Conservation (phyloP, 2,329 filamentous ascomycete genomes). For the Aspergillus glaucus region DNA sequence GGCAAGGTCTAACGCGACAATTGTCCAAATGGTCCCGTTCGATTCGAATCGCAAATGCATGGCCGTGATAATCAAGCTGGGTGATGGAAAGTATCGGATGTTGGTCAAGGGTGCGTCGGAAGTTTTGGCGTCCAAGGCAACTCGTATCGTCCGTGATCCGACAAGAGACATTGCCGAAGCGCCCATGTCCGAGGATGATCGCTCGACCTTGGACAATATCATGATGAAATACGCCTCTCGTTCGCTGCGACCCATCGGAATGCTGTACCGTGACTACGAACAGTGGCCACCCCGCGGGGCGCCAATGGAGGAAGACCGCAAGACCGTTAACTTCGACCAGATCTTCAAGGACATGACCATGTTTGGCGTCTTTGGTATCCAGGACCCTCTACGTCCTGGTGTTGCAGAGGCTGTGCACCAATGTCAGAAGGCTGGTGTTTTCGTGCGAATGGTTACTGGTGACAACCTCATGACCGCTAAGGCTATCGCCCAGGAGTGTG, state of each 20-base stretch:
- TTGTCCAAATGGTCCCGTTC: constrained; percentile 52
- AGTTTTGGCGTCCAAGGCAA: constrained; percentile 42
- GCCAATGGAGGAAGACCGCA: constrained; percentile 53
- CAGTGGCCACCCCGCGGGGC: constrained; percentile 70
- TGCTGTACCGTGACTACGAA: constrained; percentile 77
- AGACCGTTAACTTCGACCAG: constrained; percentile 59
- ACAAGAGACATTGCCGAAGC: constrained; percentile 50
- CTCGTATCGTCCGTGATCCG: constrained; percentile 53
- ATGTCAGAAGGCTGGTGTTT: constrained; percentile 70
- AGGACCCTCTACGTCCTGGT: constrained; percentile 69
- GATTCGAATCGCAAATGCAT: constrained; percentile 65
- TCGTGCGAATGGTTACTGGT: constrained; percentile 79
- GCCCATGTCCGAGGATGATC: constrained; percentile 52
- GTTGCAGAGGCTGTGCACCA: constrained; percentile 66
- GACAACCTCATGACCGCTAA: constrained; percentile 75
- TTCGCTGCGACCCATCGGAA: constrained; percentile 76
- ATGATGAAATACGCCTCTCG: constrained; percentile 73
- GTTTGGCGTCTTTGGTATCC: constrained; percentile 68
- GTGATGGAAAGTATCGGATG: constrained; percentile 52
- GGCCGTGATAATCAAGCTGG: constrained; percentile 55
- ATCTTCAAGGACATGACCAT: constrained; percentile 63
- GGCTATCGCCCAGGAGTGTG: constrained; percentile 72
- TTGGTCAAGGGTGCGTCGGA: constrained; percentile 50
- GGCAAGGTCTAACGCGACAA: constrained; percentile 56
- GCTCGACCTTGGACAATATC: constrained; percentile 55